phyloP scores from a whole-genome alignment of 495 filamentous ascomycete species.

The Trichocladium antarcticum region DNA sequence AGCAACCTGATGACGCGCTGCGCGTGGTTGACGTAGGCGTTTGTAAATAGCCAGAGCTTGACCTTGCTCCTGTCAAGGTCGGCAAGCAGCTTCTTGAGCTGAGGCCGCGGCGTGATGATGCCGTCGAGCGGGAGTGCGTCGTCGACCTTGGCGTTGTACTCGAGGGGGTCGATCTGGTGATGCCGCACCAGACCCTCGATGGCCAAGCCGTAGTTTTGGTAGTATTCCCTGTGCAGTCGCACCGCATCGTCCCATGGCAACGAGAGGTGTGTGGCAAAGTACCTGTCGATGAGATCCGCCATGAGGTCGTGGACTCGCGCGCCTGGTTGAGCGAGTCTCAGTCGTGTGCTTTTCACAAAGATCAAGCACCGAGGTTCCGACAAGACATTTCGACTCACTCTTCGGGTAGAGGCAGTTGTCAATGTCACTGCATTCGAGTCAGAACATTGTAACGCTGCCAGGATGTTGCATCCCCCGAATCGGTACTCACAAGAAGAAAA shows the following conservation, averaged over 20 bases:
- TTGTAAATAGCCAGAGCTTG: conserved; percentile 87
- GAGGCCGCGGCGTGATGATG: conserved; percentile 64
- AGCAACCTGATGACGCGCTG: conserved; percentile 71
- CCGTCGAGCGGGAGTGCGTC: conserved; percentile 84
- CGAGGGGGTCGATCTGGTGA: conserved; percentile 90
- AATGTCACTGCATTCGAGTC: conserved; percentile 50
- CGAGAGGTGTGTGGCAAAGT: conserved; percentile 69
- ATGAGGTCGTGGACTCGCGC: conserved; percentile 64
- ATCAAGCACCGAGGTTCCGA: too few relatives aligned
- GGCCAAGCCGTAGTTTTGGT: conserved; percentile 90
- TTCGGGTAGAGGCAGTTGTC: conserved; percentile 84
- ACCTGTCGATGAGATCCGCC: conserved; percentile 64
- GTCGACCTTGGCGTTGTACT: conserved; percentile 90
- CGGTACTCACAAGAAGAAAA: conserved; percentile 39
- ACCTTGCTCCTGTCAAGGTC: conserved; percentile 72
- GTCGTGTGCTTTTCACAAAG: background rate
- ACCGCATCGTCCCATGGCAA: conserved; percentile 62
- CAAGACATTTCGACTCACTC: conserved; percentile 33
- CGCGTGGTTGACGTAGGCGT: conserved; percentile 86
- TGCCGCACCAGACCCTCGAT: conserved; percentile 88
- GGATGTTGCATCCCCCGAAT: background rate
- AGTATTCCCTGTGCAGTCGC: conserved; percentile 79
- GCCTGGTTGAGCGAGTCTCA: conserved; percentile 31
- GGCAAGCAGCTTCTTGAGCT: conserved; percentile 62
- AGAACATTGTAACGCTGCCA: background rate